phyloP scores from a whole-genome alignment of 2,329 filamentous ascomycete genomes.

The Pezicula radicicola region DNA sequence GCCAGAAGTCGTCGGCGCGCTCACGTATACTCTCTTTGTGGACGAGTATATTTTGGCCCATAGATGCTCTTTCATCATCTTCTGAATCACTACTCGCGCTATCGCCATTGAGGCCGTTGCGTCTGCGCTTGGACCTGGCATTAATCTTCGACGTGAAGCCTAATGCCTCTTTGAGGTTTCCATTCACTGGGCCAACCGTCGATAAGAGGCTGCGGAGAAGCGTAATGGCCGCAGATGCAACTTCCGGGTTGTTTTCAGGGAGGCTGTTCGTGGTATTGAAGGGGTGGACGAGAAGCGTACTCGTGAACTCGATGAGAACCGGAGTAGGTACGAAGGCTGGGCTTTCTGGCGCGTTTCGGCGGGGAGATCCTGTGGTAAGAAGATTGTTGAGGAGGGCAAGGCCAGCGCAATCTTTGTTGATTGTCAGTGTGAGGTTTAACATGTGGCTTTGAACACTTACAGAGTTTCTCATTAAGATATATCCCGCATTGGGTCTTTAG shows the following conservation, averaged over 20 bases:
- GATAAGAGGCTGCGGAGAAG: slow-evolving; percentile 67
- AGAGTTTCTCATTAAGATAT: slow-evolving; percentile 73
- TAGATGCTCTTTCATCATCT: slow-evolving; percentile 42
- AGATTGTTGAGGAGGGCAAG: slow-evolving; percentile 63
- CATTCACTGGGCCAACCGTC: slow-evolving; percentile 66
- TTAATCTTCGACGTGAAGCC: slow-evolving; percentile 47
- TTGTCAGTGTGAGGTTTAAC: slow-evolving; percentile 29
- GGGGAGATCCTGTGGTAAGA: slow-evolving; percentile 48
- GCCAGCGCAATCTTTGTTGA: slow-evolving; percentile 40
- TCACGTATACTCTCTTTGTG: slow-evolving; percentile 67
- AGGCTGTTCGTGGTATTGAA: slow-evolving; percentile 70
- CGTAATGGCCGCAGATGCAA: slow-evolving; percentile 63
- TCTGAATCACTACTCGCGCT: slow-evolving; percentile 38
- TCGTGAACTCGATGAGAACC: slow-evolving; percentile 72
- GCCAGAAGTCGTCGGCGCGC: slow-evolving; percentile 85
- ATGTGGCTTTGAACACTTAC: slow-evolving; percentile 37
- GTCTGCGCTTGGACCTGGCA: slow-evolving; percentile 23
- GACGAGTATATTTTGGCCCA: slow-evolving; percentile 55
- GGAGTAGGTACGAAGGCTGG: slow-evolving; percentile 65
- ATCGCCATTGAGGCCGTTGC: slow-evolving; percentile 26
- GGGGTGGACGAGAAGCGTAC: slow-evolving; percentile 80
- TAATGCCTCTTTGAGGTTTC: slow-evolving; percentile 71
- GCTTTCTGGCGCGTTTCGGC: slow-evolving; percentile 30
- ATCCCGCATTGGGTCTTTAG: slow-evolving; percentile 66
- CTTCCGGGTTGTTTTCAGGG: slow-evolving; percentile 55